Evolutionary conservation across 176 grass and related monocot species (phyloP).

Genomic region (Ananas comosus): DNA sequence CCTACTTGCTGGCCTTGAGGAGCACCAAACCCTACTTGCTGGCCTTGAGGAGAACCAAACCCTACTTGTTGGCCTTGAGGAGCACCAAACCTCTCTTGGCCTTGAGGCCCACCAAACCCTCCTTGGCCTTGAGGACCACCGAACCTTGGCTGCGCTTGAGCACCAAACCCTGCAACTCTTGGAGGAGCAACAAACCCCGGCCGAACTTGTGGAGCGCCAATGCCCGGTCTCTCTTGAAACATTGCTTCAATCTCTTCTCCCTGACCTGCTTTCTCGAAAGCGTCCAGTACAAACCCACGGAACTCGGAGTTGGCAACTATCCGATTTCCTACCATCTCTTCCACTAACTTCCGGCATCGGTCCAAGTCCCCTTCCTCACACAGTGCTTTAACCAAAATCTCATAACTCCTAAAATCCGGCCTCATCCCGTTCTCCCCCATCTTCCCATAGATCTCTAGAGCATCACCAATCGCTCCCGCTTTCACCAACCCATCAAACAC

Average conservation of each 20-base stretch:
- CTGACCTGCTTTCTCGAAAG: slow-evolving; percentile 27
- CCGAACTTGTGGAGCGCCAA: slow-evolving; percentile 15
- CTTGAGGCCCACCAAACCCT: slow-evolving; percentile 2
- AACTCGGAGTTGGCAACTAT: slow-evolving; percentile 28
- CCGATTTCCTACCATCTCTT: slow-evolving; percentile 39
- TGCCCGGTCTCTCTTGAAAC: slow-evolving; percentile 34
- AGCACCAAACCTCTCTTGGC: background rate
- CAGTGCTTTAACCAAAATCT: slow-evolving; percentile 37
- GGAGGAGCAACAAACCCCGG: slow-evolving; percentile 23
- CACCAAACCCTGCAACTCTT: background rate
- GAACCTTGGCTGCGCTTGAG: slow-evolving; percentile 9
- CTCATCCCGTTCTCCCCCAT: slow-evolving; percentile 46
- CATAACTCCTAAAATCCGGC: slow-evolving; percentile 32
- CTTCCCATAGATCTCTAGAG: slow-evolving; percentile 46
- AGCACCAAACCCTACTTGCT: background rate
- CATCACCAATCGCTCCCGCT: slow-evolving; percentile 36
- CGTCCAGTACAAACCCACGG: slow-evolving; percentile 17
- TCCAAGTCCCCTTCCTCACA: slow-evolving; percentile 39
- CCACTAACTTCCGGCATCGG: slow-evolving; percentile 25
- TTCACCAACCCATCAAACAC: slow-evolving; percentile 44
- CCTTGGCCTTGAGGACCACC: background rate
- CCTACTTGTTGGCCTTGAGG: slow-evolving; percentile 3
- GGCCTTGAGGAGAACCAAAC: background rate
- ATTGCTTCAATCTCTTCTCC: slow-evolving; percentile 12
- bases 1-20: slow-evolving; percentile 6